These are phyloP conservation scores for Cercospora citrullina DNA, from an alignment of 2,329 filamentous ascomycete species.

Conservation along the genomic window DNA sequence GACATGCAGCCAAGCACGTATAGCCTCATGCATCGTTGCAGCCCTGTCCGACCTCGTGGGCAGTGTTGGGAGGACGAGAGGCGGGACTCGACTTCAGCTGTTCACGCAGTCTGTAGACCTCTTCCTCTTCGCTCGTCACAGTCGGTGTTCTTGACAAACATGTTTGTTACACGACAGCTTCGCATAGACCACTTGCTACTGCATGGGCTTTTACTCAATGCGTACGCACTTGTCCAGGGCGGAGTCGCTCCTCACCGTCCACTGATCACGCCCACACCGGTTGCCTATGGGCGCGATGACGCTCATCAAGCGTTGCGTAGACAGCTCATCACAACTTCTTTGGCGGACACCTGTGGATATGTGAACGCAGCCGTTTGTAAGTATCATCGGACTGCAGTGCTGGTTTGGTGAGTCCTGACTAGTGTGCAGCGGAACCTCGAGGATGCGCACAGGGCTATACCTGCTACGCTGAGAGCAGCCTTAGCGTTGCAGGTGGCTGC, in stretches of 20 bases:
- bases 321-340: background rate
- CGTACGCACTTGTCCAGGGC: background rate
- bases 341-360: constrained; percentile 3
- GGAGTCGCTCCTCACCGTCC: background rate
- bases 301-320: background rate
- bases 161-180: background rate
- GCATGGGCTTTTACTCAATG: background rate
- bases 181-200: background rate
- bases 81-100: background rate
- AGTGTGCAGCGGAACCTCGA: background rate
- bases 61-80: background rate
- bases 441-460: background rate
- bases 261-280: constrained; percentile 8
- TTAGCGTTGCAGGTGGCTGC: constrained; percentile 7
- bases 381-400: background rate
- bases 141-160: background rate
- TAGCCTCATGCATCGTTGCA: background rate
- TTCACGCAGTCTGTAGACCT: background rate
- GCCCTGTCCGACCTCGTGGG: background rate
- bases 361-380: constrained; percentile 5
- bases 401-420: background rate
- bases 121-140: background rate
- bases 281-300: background rate
- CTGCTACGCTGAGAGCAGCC: constrained; percentile 4
- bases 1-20: constrained; percentile 5